phyloP scores from a whole-genome alignment of 2,329 filamentous ascomycete genomes.

The Neonectria hederae region DNA sequence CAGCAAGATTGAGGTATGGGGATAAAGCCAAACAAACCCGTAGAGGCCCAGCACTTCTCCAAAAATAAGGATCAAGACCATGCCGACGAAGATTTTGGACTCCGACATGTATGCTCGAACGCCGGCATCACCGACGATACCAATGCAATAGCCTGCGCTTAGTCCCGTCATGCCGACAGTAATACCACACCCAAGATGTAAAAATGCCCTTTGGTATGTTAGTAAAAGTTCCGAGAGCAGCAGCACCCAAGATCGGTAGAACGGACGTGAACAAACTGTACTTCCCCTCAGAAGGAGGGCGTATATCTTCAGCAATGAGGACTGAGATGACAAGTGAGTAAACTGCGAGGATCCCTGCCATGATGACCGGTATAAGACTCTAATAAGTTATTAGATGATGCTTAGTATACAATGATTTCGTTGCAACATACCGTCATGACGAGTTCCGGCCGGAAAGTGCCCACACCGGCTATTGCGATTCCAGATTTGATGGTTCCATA shows the following conservation, averaged over 20 bases:
- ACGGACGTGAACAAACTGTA: slow-evolving; percentile 87
- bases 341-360: slow-evolving; percentile 99
- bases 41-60: slow-evolving; percentile 98
- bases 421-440: slow-evolving; percentile 80
- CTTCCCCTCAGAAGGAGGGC: slow-evolving; percentile 69
- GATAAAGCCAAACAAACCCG: slow-evolving; percentile 69
- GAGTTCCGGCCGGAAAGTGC: slow-evolving; percentile 83
- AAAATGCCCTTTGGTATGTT: slow-evolving; percentile 72
- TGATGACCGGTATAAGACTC: slow-evolving; percentile 90
- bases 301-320: slow-evolving; percentile 90
- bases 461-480: slow-evolving; percentile 86
- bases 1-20: background rate
- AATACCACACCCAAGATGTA: slow-evolving; percentile 91
- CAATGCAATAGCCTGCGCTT: slow-evolving; percentile 95
- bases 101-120: slow-evolving; percentile 97
- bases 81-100: slow-evolving; percentile 94
- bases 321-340: slow-evolving; percentile 98
- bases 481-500: slow-evolving; percentile 90
- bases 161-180: slow-evolving; percentile 92
- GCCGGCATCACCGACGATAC: slow-evolving; percentile 92
- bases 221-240: slow-evolving; percentile 17
- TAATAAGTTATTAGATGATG: slow-evolving; percentile 47
- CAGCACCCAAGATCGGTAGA: background rate
- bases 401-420: background rate
- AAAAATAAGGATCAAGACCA: slow-evolving; percentile 99